Evolutionary conservation across 345 rosid genomes (phyloP), one percentile per base, ranked within the genome.

Genomic region (Leavenworthia alabamica): DNA sequence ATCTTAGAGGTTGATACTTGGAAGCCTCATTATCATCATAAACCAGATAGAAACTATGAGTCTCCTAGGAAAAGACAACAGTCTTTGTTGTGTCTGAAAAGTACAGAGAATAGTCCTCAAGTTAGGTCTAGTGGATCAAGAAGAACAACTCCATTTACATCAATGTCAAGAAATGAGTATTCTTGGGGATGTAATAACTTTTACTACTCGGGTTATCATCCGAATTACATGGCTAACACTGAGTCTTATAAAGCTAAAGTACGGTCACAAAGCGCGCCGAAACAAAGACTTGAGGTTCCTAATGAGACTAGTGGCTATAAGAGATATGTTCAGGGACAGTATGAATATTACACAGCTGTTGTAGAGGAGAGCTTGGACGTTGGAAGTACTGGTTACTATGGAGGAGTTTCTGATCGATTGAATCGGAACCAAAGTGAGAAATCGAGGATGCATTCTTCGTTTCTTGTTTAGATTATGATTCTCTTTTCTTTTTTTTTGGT

Each of bases 1-100:
- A 84, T 94, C 50, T 81, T 94, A 4, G 96, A 90, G 73, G 88
- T 90, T 7, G 99, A 94, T 76, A 93, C 97, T 26, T 93, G 99
- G 99, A 89, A 80, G 81, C 96, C 97, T 20, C 83, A 27, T 59
- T 71, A 73, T 22, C 69, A 66, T 71, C 80, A 77, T 68, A 67
- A 77, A 84, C 60, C 75, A 47, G 58, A 80, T 56, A 60, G 62
- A 35, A 62, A 71, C 70, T 55, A 56, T 4, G 70, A 71, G 51
- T 64, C 75, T 26, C 75, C 70, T 19, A 63, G 65, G 60, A 71
- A 64, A 72, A 81, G 17, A 71, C 65, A 15, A 16, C 77, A 7
- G 71, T 75, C 75, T 56, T 71, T 31, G 71, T n/a, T 48, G 35
- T 54, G 0, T 78, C 73, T 62, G 23, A 81, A 70, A 51, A 82